These are phyloP conservation scores for Meyerozyma smithsonii DNA, from an alignment of 1,139 yeast genomes.

Conservation along the genomic window DNA sequence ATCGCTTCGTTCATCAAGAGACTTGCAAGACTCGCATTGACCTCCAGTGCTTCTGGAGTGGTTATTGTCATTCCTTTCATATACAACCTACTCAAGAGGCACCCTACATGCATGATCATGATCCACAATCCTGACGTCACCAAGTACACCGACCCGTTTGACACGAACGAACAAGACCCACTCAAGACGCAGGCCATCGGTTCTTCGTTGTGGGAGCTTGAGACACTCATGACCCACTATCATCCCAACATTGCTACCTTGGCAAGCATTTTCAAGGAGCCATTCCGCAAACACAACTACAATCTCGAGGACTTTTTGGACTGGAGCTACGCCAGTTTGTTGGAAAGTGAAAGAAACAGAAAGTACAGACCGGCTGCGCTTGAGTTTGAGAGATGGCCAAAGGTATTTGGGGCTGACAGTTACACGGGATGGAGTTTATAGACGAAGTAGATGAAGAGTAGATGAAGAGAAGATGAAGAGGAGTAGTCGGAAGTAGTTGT, in stretches of 20 bases:
- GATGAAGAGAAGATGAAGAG: not conserved
- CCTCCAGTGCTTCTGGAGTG: constrained; percentile 88
- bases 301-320: constrained; percentile 92
- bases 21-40: constrained; percentile 66
- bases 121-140: constrained; percentile 51
- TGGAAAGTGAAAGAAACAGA: constrained; percentile 72
- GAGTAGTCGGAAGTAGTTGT: not conserved
- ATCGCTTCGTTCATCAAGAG: constrained; percentile 88
- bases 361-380: constrained; percentile 71
- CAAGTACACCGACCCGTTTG: constrained; percentile 61
- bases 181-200: constrained; percentile 71
- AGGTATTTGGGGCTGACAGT: not conserved
- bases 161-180: constrained; percentile 64
- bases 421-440: constrained; percentile 13
- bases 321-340: constrained; percentile 74
- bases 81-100: constrained; percentile 82
- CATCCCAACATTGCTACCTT: constrained; percentile 94
- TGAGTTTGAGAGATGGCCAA: constrained; percentile 61
- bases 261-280: constrained; percentile 84
- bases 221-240: constrained; percentile 77
- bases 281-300: constrained; percentile 81
- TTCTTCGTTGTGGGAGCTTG: constrained; percentile 90
- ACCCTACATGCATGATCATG: constrained; percentile 90
- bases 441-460: not conserved
- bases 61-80: constrained; percentile 87